These are phyloP conservation scores for Suhomyces kilbournensis DNA, from an alignment of 805 yeast species.

Conservation along the genomic window DNA sequence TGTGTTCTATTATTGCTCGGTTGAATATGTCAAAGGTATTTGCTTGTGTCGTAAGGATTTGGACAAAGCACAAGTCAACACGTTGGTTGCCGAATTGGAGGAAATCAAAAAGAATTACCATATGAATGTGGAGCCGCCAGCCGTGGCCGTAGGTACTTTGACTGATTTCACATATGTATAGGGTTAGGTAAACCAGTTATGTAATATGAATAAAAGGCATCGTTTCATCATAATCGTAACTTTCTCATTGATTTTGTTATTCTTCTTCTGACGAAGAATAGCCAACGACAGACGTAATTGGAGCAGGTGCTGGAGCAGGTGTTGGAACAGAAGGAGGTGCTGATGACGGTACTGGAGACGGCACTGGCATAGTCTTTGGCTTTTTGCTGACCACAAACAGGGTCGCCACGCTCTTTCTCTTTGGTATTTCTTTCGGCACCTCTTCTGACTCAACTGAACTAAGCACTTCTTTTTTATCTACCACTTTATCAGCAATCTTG, in stretches of 20 bases:
- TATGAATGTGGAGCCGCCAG: constrained; percentile 31
- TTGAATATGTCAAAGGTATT: constrained; percentile 64
- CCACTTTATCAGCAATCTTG: neutral
- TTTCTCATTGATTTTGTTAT: no score
- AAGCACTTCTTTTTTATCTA: neutral
- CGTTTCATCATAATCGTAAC: no score
- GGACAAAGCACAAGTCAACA: constrained; percentile 29
- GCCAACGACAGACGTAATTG: neutral
- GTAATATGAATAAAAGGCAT: neutral
- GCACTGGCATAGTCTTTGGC: neutral
- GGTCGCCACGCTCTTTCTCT: neutral
- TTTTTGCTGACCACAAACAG: neutral
- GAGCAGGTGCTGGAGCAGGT: neutral
- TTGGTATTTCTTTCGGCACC: neutral
- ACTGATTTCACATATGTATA: constrained; percentile 25
- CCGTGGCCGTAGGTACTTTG: constrained; percentile 29
- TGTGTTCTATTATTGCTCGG: constrained; percentile 74
- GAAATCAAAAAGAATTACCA: constrained; percentile 33
- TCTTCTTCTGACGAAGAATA: constrained; percentile 4
- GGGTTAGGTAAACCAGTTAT: neutral
- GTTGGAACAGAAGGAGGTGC: neutral
- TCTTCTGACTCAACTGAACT: neutral
- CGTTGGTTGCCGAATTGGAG: constrained; percentile 25
- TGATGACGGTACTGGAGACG: neutral
- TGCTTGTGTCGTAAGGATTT: constrained; percentile 50